Percentiles rank a stretch among this genome's conserved stretches.
These are phyloP conservation scores for Hanseniaspora singularis DNA, from an alignment of 805 yeast species.

Conservation along the genomic window DNA sequence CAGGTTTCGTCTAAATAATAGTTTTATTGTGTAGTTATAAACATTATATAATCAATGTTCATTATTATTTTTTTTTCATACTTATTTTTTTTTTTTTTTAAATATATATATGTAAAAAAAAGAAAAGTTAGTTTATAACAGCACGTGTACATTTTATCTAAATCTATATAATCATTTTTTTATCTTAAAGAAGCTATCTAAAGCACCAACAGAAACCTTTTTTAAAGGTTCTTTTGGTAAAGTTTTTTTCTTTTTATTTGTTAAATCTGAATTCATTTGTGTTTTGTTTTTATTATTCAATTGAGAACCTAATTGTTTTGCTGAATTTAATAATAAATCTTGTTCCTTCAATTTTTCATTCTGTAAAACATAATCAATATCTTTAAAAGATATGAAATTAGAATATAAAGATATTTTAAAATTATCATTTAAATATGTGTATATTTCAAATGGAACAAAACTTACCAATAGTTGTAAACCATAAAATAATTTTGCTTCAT, in stretches of 20 bases:
- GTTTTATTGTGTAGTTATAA: no score
- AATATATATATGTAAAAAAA: no score
- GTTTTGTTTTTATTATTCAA: no score
- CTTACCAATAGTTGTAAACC: constrained; percentile 1
- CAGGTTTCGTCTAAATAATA: no score
- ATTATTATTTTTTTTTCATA: no score
- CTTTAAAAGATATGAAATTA: background rate
- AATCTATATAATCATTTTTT: background rate
- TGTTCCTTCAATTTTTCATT: background rate
- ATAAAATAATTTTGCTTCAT: constrained; percentile 5
- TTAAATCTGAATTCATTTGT: background rate
- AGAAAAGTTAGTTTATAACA: no score
- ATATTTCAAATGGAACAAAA: constrained; percentile 5
- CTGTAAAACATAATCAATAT: background rate
- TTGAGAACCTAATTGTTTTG: background rate
- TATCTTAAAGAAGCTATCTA: constrained; percentile 9
- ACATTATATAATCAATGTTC: no score
- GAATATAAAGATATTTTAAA: constrained; percentile 3
- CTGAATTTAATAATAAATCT: background rate
- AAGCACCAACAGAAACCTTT: background rate
- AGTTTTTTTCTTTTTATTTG: background rate
- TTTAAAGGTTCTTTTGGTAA: background rate
- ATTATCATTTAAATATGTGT: background rate
- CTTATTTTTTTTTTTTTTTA: no score
- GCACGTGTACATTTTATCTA: no score